Evolutionary conservation across 1,139 yeast species (phyloP), one percentile per base, ranked within the genome.

Genomic region (Magnusiomyces suaveolens): DNA sequence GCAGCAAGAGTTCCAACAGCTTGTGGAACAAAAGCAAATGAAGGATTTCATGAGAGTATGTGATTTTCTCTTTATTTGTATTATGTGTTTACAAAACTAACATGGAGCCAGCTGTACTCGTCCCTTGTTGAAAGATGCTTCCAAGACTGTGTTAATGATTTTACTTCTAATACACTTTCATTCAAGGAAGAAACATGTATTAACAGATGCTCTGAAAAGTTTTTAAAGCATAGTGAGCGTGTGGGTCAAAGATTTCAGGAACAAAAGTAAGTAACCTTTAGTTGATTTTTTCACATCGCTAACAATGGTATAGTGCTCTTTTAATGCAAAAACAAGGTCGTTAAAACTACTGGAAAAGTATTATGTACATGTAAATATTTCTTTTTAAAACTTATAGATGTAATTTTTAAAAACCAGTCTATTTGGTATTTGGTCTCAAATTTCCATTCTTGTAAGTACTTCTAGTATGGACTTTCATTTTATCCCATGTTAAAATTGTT

Each of bases 1-100:
- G 75, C 97, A 90, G 74, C 97, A 88, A 75, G 95, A 89, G 67
- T 90, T 90, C 73, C 96, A 89, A 74, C 90, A 84, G 72, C 78
- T 90, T 63, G 95, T 90, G 63, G 97, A 90, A 75, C 92, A 87
- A 71, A 92, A 92, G 80, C 98, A 92, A 75, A 89, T 92, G 97
- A 87, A 87, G 74, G 98, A 92, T 72, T 92, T 90, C 83, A 90
- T 90, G 97, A 84, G 94, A 71, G 81, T 81, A 62, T 52, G 73
- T 69, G 4, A 10, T 38, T 23, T 43, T 24, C 29, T 23, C 3
- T 43, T 24, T 29, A 12, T 43, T 21, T 14, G 14, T 10, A 14
- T 12, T 18, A n/a, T n/a, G n/a, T 18, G 3, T n/a, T n/a, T n/a
- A n/a, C n/a, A n/a, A n/a, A n/a, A 48, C n/a, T 23, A n/a, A 38